phyloP scores from a whole-genome alignment of 1,284 basidiomycete species.

The Sanguinoderma infundibulare region DNA sequence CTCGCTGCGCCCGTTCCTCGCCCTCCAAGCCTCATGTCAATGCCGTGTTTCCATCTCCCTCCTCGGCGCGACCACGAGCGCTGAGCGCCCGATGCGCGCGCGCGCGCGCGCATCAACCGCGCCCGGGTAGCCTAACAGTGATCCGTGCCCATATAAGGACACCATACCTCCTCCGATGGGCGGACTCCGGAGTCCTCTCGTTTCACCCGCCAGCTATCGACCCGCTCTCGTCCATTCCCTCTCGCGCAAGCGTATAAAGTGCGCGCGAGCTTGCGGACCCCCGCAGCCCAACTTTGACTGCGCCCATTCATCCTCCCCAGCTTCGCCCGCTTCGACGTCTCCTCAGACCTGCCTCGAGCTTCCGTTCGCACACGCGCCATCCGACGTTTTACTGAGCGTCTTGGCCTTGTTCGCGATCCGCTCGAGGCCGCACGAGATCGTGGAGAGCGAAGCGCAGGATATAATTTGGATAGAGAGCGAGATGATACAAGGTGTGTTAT shows the following conservation, averaged over 20 bases:
- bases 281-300: background rate
- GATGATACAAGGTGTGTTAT: slow-evolving; percentile 10
- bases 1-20: too few species aligned
- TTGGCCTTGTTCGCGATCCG: background rate
- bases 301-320: background rate
- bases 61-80: background rate
- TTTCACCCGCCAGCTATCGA: background rate
- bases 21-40: background rate
- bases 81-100: background rate
- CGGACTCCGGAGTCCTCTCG: too few species aligned
- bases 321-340: background rate
- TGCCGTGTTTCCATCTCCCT: slow-evolving; percentile 1
- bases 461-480: background rate
- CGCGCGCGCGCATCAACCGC: slow-evolving; percentile 11
- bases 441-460: background rate
- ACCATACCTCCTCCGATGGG: slow-evolving; percentile 8
- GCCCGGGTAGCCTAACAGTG: slow-evolving; percentile 18
- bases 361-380: background rate
- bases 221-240: background rate
- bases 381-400: background rate
- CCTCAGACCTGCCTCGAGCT: background rate
- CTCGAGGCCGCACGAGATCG: background rate
- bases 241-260: background rate
- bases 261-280: background rate
- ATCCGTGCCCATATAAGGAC: slow-evolving; percentile 15